These are phyloP conservation scores for Gracilaria gracilis DNA, from an alignment of 23 red algal species.

Conservation along the genomic window DNA sequence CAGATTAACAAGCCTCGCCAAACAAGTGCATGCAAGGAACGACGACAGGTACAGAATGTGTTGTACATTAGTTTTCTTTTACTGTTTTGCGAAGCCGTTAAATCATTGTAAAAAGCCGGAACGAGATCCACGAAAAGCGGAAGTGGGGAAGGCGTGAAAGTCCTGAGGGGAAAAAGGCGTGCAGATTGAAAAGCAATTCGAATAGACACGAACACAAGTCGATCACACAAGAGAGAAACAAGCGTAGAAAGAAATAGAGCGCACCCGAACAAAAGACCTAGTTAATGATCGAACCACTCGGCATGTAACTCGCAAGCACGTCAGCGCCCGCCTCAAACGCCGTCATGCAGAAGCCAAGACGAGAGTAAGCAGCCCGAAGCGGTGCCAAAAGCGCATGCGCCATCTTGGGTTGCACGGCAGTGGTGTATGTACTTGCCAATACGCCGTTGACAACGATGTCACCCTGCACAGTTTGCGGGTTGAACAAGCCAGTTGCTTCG, in stretches of 20 bases:
- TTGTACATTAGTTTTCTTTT: constrained; percentile 34
- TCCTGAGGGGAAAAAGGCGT: not conserved
- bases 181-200: not conserved
- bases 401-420: constrained; percentile 62
- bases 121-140: constrained; percentile 28
- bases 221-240: not conserved
- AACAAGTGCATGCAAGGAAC: not conserved
- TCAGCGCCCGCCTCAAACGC: constrained; percentile 62
- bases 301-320: constrained; percentile 44
- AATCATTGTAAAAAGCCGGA: constrained; percentile 7
- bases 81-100: constrained; percentile 39
- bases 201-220: not conserved
- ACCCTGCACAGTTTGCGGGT: constrained; percentile 85
- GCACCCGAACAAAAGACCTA: not conserved
- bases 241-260: not conserved
- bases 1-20: not conserved
- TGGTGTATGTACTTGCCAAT: constrained; percentile 72
- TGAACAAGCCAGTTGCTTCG: constrained; percentile 65
- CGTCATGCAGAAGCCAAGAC: constrained; percentile 37
- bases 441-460: constrained; percentile 79
- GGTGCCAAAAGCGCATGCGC: constrained; percentile 80
- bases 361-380: constrained; percentile 57
- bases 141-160: not conserved
- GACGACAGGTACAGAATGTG: not conserved
- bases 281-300: constrained; percentile 46